phyloP scores from a whole-genome alignment of 352 stramenopile species.

The Globisporangium solare region DNA sequence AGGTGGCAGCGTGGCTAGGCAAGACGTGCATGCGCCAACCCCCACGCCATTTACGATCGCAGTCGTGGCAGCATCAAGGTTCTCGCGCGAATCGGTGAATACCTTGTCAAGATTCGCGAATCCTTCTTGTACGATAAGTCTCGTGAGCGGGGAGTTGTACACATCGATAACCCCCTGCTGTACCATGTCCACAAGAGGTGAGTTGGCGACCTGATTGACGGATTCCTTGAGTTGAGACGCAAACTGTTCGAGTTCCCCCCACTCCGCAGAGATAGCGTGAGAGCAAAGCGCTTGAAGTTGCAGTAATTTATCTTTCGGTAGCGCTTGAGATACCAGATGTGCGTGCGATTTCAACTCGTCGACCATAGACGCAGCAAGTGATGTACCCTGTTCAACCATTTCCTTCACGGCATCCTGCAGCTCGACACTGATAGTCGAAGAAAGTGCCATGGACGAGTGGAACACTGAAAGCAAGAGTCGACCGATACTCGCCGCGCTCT shows the following conservation, averaged over 20 bases:
- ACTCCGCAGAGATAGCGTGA: constrained; percentile 7
- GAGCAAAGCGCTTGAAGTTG: constrained; percentile 9
- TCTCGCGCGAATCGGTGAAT: constrained; percentile 24
- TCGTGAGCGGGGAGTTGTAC: constrained; percentile 27
- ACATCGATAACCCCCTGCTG: constrained; percentile 15
- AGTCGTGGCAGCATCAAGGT: constrained; percentile 22
- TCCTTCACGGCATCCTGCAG: constrained; percentile 25
- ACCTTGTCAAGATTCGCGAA: constrained; percentile 21
- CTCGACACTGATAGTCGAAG: constrained; percentile 22
- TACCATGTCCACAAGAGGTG: constrained; percentile 5
- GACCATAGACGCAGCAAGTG: constrained; percentile 5
- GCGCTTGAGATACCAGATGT: constrained; percentile 7
- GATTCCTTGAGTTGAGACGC: constrained; percentile 8
- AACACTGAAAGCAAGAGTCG: constrained; percentile 20
- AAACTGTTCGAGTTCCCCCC: constrained; percentile 6
- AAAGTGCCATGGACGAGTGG: constrained; percentile 18
- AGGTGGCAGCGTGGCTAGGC: constrained; percentile 22
- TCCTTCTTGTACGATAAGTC: constrained; percentile 18
- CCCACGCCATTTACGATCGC: constrained; percentile 17
- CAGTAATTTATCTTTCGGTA: constrained; percentile 15
- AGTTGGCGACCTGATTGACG: constrained; percentile 4
- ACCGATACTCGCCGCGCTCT: constrained; percentile 16
- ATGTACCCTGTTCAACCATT: constrained; percentile 16
- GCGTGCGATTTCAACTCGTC: constrained; percentile 12
- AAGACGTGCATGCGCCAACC: constrained; percentile 10